phyloP scores from a whole-genome alignment of 768 basidiomycete species.

The Russula sp. region DNA sequence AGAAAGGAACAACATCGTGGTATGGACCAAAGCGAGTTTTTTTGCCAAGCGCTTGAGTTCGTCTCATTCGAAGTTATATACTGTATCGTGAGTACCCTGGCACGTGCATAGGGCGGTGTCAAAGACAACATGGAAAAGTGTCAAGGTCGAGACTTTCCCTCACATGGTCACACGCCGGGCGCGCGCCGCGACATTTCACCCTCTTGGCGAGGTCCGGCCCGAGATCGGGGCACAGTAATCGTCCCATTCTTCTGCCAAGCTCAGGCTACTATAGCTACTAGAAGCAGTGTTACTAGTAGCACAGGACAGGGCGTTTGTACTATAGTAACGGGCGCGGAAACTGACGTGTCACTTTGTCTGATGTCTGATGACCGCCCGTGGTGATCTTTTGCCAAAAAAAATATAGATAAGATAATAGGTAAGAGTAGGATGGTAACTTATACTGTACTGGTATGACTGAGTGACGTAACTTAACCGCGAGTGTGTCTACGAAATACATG shows the following conservation, averaged over 20 bases:
- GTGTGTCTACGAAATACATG: conserved; percentile 15
- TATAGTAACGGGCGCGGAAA: not conserved
- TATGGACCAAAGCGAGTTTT: not conserved
- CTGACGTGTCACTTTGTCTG: not conserved
- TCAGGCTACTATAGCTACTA: too few relatives aligned
- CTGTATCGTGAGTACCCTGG: not conserved
- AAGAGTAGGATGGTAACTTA: not conserved
- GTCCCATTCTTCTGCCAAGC: too few relatives aligned
- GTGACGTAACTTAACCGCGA: not conserved
- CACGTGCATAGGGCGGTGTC: not conserved
- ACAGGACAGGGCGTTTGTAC: too few relatives aligned
- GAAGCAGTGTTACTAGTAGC: too few relatives aligned
- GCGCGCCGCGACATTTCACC: too few relatives aligned
- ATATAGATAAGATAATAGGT: conserved; percentile 18
- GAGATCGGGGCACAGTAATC: too few relatives aligned
- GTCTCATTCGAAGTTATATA: not conserved
- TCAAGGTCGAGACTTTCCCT: too few relatives aligned
- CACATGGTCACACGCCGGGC: too few relatives aligned
- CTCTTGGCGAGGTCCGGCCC: too few relatives aligned
- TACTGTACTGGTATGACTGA: not conserved
- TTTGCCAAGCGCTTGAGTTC: not conserved
- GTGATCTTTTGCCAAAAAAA: not conserved
- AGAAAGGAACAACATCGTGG: conserved; percentile 12
- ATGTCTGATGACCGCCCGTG: not conserved
- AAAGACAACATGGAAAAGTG: too few relatives aligned